Evolutionary conservation across 2,329 filamentous ascomycete genomes (phyloP).

Genomic region (Helotiales sp.): DNA sequence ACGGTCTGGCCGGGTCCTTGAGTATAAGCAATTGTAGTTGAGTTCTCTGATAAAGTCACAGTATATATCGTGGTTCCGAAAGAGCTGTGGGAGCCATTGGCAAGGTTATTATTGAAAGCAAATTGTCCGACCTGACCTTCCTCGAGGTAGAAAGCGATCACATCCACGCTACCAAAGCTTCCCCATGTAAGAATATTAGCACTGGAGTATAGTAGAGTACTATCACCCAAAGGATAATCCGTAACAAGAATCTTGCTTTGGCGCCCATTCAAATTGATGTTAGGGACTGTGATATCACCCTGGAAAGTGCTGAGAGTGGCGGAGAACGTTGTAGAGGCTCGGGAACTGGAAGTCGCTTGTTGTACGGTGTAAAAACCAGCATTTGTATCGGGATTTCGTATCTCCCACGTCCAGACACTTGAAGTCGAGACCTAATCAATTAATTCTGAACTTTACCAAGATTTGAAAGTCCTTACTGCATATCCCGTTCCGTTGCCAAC

Average conservation of each 20-base stretch:
- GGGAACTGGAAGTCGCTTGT: slow-evolving; percentile 46
- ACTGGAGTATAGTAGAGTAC: slow-evolving; percentile 50
- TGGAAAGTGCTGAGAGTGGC: slow-evolving; percentile 48
- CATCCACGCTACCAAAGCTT: slow-evolving; percentile 43
- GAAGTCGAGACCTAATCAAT: slow-evolving; percentile 34
- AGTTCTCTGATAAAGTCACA: slow-evolving; percentile 29
- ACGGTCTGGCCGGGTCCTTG: slow-evolving; percentile 47
- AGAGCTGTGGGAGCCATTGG: slow-evolving; percentile 39
- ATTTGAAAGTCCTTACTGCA: slow-evolving; percentile 29
- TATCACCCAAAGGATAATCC: slow-evolving; percentile 49
- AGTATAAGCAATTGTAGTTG: slow-evolving; percentile 44
- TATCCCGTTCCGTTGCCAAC: slow-evolving; percentile 54
- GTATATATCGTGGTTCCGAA: slow-evolving; percentile 42
- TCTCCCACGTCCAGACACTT: slow-evolving; percentile 50
- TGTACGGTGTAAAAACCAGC: slow-evolving; percentile 52
- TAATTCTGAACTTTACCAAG: neutral
- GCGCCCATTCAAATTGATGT: slow-evolving; percentile 49
- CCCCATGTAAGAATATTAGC: slow-evolving; percentile 50
- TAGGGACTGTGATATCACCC: slow-evolving; percentile 44
- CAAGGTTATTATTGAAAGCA: slow-evolving; percentile 42
- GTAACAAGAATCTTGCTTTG: slow-evolving; percentile 56
- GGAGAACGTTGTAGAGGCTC: slow-evolving; percentile 45
- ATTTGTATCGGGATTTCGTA: slow-evolving; percentile 50
- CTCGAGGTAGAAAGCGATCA: slow-evolving; percentile 50
- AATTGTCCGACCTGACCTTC: slow-evolving; percentile 51